Conservation (phyloP, 1,284 basidiomycete species). For the Ceratorhiza oryzae-sativae region DNA sequence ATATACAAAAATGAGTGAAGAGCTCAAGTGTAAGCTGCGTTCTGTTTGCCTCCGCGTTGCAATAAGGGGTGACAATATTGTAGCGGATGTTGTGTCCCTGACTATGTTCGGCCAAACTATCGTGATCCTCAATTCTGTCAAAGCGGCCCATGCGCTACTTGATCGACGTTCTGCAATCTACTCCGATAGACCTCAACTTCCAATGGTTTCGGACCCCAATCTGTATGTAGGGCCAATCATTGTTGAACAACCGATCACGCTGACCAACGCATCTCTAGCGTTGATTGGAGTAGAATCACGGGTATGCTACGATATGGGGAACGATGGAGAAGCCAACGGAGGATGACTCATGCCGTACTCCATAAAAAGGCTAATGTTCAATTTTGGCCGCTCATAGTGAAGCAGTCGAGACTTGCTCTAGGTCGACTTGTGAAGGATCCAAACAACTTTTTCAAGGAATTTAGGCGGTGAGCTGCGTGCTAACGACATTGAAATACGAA, state of each 20-base stretch:
- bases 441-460: conserved; percentile 6
- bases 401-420: conserved; percentile 20
- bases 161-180: conserved; percentile 40
- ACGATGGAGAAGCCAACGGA: conserved; percentile 23
- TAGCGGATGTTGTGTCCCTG: conserved; percentile 40
- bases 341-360: conserved; percentile 12
- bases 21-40: conserved; percentile 4
- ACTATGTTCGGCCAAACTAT: conserved; percentile 38
- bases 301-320: conserved; percentile 24
- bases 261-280: background rate
- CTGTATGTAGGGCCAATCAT: background rate
- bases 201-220: conserved; percentile 31
- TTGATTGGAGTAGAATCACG: conserved; percentile 16
- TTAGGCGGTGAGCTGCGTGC: background rate
- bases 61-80: background rate
- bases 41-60: background rate
- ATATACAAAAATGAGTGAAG: conserved; percentile 10
- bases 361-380: conserved; percentile 16
- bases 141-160: conserved; percentile 40
- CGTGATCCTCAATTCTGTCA: conserved; percentile 40
- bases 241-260: no score
- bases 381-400: conserved; percentile 19
- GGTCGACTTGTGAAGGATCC: background rate
- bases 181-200: conserved; percentile 36
- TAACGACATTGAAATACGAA: background rate